A percentile compares a stretch with the other conserved stretches of the same genome.
phyloP scores from a whole-genome alignment of 441 rosid genomes.

The Gossypium davidsonii region DNA sequence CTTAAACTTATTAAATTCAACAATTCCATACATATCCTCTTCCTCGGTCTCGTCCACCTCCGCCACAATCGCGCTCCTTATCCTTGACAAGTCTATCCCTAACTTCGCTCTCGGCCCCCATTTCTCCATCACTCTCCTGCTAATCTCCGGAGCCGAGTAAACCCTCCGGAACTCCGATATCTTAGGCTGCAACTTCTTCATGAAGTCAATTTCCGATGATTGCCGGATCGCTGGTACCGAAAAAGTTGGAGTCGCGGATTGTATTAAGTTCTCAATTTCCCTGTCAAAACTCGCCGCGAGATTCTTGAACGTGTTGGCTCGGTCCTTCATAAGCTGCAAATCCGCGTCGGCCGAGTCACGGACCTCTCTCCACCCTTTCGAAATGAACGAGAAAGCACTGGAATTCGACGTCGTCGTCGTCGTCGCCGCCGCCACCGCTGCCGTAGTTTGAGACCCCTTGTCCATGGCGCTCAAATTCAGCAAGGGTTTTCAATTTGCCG shows the following conservation, averaged over 20 bases:
- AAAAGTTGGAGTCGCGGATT: conserved; percentile 55
- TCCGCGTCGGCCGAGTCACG: conserved; percentile 88
- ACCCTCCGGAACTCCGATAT: conserved; percentile 77
- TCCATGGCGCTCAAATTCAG: conserved; percentile 25
- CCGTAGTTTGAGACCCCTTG: conserved; percentile 18
- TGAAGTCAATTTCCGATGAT: conserved; percentile 63
- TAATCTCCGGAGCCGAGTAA: conserved; percentile 91
- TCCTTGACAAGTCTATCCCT: conserved; percentile 71
- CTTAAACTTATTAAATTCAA: conserved; percentile 33
- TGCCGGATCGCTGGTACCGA: conserved; percentile 36
- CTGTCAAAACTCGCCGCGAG: conserved; percentile 76
- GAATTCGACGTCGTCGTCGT: conserved; percentile 34
- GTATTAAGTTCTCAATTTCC: conserved; percentile 76
- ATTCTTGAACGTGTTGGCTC: conserved; percentile 80
- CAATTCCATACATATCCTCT: conserved; percentile 29
- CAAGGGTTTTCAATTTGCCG: conserved; percentile 8
- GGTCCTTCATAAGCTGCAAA: conserved; percentile 65
- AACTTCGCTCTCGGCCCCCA: conserved; percentile 75
- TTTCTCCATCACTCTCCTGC: conserved; percentile 75
- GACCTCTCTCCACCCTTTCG: conserved; percentile 88
- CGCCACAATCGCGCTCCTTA: conserved; percentile 69
- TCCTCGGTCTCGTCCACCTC: conserved; percentile 41
- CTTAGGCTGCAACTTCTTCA: conserved; percentile 85
- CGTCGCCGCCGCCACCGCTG: conserved; percentile 18
- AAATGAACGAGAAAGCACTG: conserved; percentile 63